Evolutionary conservation across 768 basidiomycete species (phyloP), one percentile per base, ranked within the genome.

Genomic region (Leccinum subtestaceum): DNA sequence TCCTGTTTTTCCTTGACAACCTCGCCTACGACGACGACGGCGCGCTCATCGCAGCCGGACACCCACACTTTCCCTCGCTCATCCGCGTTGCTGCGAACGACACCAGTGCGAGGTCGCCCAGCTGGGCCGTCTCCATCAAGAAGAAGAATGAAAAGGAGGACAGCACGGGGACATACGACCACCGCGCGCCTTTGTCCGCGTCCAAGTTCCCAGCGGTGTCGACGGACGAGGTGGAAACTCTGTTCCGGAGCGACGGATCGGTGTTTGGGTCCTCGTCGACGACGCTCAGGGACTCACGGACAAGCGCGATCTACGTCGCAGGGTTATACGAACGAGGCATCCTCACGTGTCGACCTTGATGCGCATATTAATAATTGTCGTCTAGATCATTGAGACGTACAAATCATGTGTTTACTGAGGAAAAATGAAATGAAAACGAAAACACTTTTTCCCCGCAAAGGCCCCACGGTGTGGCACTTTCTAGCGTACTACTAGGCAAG

Each of bases 181-280:
- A 52, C 4, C 69, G 74, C 8, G 83, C 83, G 4, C 84, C 85
- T 0, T 67, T 82, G 40, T 78, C 86, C 0, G 78, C 77, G 36
- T 76, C 69, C 56, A 68, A 66, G 48, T 78, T 80, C 1, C 67
- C 77, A 1, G 64, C 67, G 15, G 67, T 74, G 27, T 61, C 60
- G 10, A 74, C 73, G 2, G 75, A 80, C 63, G 76, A 77, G 34
- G 56, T 89, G 31, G 76, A 80, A 65, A 88, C 89, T 0, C 61
- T 91, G n/a, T 90, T 88, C 74, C 88, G 88, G 73, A 90, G 89
- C 63, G 77, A 85, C 60, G 88, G 89, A n/a, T 75, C 78, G 4
- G 79, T 79, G 5, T 87, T 87, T 64, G 77, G 80, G 13, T 73
- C 79, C 2, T 83, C 84, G 15, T 73, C 78, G 8, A 86, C 85